Evolutionary conservation across 768 basidiomycete genomes (phyloP), one percentile per base, ranked within the genome.

Genomic region (Lanmaoa rubissima): DNA sequence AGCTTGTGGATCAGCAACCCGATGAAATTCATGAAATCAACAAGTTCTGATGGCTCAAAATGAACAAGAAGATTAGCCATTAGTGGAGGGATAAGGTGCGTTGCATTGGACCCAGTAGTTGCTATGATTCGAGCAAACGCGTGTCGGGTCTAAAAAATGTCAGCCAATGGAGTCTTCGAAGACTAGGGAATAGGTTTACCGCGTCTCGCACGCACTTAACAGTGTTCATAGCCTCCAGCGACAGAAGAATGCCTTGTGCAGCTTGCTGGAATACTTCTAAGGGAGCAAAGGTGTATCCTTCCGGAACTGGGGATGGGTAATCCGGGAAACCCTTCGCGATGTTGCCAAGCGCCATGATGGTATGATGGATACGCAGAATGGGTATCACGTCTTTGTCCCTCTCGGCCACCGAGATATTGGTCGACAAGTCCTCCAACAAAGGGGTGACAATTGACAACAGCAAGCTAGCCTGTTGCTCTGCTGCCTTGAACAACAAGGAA

Each of bases 291-390:
- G 84, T 79, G 63, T 87, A 88, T 34, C 83, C 84, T 62, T 82
- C 79, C 0, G 85, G 83, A 1, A 86, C 74, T 2, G 84, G 80
- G 16, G 81, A 83, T 42, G 92, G 90, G 65, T 89, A 88, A 68
- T 94, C 93, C 0, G 97, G 97, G 74, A 98, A 98, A 13, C 97
- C 97, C 74, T 97, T 97, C 36, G 94, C 90, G 53, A 98, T 84
- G 64, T 91, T 93, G 13, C 96, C 96, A 21, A 98, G 78, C 3
- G 96, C 94, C 86, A 96, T 90, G 69, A 98, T 88, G 62, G 87
- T 80, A 74, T 98, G 95, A 64, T 98, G 97, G 9, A 94, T 84
- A 66, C 85, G 86, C 53, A 98, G 78, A 64, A 97, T 85, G n/a
- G 91, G 82, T 43, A 90, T 70, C 7, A 91, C 74, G 61, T 94